Base-by-base conservation (phyloP, 441 rosid genomes). In the Brassica hybrid region DNA sequence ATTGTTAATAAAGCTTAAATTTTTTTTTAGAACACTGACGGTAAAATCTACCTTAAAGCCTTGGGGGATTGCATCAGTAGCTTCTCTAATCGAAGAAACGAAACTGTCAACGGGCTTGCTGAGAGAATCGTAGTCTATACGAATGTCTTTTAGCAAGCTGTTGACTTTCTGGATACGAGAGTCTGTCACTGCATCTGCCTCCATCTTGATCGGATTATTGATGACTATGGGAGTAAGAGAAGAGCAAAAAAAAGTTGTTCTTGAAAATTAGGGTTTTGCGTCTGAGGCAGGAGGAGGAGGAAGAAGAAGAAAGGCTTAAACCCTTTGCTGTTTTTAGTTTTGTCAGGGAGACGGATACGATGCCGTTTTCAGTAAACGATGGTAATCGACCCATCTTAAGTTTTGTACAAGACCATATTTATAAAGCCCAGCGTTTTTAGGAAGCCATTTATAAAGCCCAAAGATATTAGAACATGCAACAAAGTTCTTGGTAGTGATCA, bases 141-240 rank as follows among this genome's bases (percentile, higher is more conserved):
- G 86, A 21, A 88, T 93, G 78, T 92, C 98, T 82, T 95, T 89
- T 4, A 95, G 77, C 83, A 95, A 78, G 81, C 89, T 88, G 1
- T 76, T 77, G 4, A 88, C 84, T 82, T 89, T 93, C 68, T 72
- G 72, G 67, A 81, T 90, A 82, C 87, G 82, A 4, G 94, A 77
- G 58, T 88, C 89, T 13, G 83, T 11, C 18, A 67, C 82, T 36
- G 82, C 36, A 41, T 76, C 69, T 38, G 7, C 25, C 62, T 73
- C 81, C 83, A 81, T 81, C 5, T 65, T 74, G n/a, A 63, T 25
- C 3, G 2, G 27, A 54, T 58, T 74, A 66, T 21, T n/a, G 50
- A 21, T 14, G 34, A 41, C 18, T 32, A 66, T 19, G 65, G 67
- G 61, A 57, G 69, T 65, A 62, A 36, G 67, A 62, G 27, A 34